Percentiles rank a stretch among this genome's conserved stretches.
Conservation (phyloP, 2,329 filamentous ascomycete species). For the Erysiphe pulchra region DNA sequence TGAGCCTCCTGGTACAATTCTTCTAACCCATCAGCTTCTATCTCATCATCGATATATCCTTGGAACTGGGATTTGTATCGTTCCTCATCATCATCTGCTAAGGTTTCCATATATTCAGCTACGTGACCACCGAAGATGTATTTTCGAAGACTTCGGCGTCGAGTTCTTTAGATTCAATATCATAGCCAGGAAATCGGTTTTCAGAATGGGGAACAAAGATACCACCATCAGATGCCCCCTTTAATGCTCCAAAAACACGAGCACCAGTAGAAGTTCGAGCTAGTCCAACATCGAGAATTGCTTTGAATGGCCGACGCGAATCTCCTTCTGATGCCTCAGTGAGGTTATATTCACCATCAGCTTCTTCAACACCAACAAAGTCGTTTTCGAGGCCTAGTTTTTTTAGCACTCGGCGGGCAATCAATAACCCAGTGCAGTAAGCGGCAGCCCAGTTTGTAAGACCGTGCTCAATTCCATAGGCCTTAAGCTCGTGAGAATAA, state of each 20-base stretch:
- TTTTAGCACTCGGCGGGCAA: constrained; percentile 87
- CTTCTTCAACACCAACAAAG: constrained; percentile 90
- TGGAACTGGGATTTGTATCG: constrained; percentile 96
- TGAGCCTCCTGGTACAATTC: constrained; percentile 89
- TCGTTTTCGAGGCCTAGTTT: constrained; percentile 89
- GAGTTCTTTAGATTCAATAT: constrained; percentile 93
- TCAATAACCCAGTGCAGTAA: constrained; percentile 87
- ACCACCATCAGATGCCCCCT: constrained; percentile 96
- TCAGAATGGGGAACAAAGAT: constrained; percentile 94
- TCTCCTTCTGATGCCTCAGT: constrained; percentile 89
- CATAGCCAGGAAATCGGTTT: constrained; percentile 98
- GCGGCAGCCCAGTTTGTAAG: constrained; percentile 99
- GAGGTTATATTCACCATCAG: constrained; percentile 83
- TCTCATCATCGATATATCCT: constrained; percentile 89
- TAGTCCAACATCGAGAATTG: constrained; percentile 93
- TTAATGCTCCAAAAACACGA: constrained; percentile 97
- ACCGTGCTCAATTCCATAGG: constrained; percentile 94
- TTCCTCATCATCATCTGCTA: constrained; percentile 99
- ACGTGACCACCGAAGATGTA: constrained; percentile 99
- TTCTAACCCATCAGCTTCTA: constrained; percentile 92
- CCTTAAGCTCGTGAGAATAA: constrained; percentile 92
- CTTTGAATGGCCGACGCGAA: constrained; percentile 96
- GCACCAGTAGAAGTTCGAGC: constrained; percentile 92
- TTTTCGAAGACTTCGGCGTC: constrained; percentile 90
- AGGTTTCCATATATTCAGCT: constrained; percentile 99